Evolutionary conservation across 2,329 filamentous ascomycete species (phyloP), one percentile per base, ranked within the genome.

Genomic region (Ophiostoma angusticollis): DNA sequence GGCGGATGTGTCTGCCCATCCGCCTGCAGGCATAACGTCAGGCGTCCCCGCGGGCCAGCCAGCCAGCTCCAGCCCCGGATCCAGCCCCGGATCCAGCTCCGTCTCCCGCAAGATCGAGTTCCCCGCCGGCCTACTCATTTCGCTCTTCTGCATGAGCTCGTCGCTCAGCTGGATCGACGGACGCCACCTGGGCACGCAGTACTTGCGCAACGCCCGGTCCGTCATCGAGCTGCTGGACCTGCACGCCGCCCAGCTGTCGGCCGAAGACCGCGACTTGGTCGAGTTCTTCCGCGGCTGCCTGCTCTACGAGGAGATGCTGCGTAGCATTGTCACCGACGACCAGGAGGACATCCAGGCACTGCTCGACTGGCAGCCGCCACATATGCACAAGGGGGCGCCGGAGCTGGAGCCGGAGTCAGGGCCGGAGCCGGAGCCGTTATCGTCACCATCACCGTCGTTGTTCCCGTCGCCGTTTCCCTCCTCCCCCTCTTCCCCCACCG

Each of bases 151-250:
- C 31, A 48, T 63, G 1, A 60, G 59, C 0, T 62, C 60, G 0
- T 59, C 58, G 0, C 51, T 61, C 0, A 60, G 58, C 45, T 63
- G 60, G 60, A 50, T 63, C 0, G 59, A 63, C 19, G 51, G 58
- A 0, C 48, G 44, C n/a, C 46, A 50, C 35, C 44, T 50, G 2
- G 48, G 46, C 14, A 37, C 42, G n/a, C 48, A 47, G 31, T 47
- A 47, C 21, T 29, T 50, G 32, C 41, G 47, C 14, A 50, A 53
- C 18, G 50, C 50, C 6, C 49, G 51, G 5, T 41, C 42, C 13
- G 45, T 48, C 12, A 47, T 48, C n/a, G 45, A 47, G 5, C 22
- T 45, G 9, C 31, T 47, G 7, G 45, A 48, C 31, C 14, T 37
- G 17, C 19, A 29, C 2, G 37, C 31, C 1, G 16, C 17, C 27